Evolutionary conservation across 73 alveolate genomes (phyloP).

Genomic region (Paramecium sonneborni): DNA sequence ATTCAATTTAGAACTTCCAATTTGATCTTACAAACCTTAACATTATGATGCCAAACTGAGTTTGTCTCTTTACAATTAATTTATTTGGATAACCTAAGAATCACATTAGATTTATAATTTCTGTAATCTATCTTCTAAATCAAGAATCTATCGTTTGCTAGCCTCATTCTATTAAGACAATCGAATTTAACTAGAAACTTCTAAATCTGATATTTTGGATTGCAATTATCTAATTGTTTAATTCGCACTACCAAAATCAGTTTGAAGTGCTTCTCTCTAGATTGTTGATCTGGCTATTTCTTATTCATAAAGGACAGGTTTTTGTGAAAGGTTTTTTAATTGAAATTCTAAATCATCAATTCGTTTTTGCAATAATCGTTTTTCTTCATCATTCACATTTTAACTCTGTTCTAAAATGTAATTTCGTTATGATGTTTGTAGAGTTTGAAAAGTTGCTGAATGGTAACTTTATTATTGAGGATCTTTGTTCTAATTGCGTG

Average conservation of each 20-base stretch:
- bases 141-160: neutral
- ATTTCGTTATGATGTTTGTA: neutral
- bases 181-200: neutral
- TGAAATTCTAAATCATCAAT: neutral
- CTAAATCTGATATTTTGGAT: neutral
- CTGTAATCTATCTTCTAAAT: neutral
- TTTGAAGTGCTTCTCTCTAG: neutral
- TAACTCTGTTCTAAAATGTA: neutral
- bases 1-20: neutral
- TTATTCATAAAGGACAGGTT: neutral
- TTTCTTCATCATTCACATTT: conserved; percentile 12
- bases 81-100: conserved; percentile 2
- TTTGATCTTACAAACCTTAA: neutral
- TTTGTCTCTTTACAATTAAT: neutral
- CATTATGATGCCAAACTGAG: neutral
- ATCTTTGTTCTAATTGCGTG: neutral
- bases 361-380: conserved; percentile 11
- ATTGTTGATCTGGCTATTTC: conserved; percentile 5
- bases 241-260: conserved; percentile 28
- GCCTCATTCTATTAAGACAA: neutral
- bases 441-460: neutral
- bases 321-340: neutral
- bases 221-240: neutral
- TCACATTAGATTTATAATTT: conserved; percentile 16
- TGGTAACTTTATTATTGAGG: neutral